phyloP scores from a whole-genome alignment of 202 grass and related monocot genomes.

The Sporobolus alterniflorus region DNA sequence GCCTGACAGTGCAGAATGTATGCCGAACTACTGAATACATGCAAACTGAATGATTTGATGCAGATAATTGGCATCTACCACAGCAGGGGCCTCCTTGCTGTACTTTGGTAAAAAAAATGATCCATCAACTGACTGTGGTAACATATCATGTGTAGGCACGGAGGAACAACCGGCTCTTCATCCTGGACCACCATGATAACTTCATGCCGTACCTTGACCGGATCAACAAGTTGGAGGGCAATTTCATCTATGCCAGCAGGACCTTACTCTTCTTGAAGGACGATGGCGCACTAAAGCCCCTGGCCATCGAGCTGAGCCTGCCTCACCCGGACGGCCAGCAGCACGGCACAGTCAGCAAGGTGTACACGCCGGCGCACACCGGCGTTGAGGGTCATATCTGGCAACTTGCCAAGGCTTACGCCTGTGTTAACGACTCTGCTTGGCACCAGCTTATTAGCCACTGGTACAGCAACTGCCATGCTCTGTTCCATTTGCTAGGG shows the following conservation, averaged over 20 bases:
- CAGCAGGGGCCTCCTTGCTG: too few relatives aligned
- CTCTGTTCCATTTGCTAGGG: background rate
- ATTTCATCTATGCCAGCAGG: constrained; percentile 78
- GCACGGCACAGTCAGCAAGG: too few relatives aligned
- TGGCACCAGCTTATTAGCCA: constrained; percentile 92
- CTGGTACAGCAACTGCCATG: constrained; percentile 43
- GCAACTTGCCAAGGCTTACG: constrained; percentile 55
- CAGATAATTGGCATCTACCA: background rate
- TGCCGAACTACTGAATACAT: too few relatives aligned
- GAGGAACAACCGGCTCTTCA: constrained; percentile 67
- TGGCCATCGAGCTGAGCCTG: constrained; percentile 86
- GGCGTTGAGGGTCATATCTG: constrained; percentile 40
- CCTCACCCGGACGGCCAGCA: constrained; percentile 46
- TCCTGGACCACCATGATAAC: constrained; percentile 87
- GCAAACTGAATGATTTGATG: background rate
- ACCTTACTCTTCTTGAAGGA: constrained; percentile 71
- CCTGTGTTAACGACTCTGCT: constrained; percentile 52
- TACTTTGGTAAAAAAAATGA: too few relatives aligned
- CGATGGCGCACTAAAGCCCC: constrained; percentile 78
- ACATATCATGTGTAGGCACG: constrained; percentile 55
- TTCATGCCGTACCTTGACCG: constrained; percentile 77
- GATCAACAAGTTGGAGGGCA: constrained; percentile 59
- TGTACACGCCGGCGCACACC: constrained; percentile 42
- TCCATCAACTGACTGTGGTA: background rate
- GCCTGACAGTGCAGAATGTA: too few relatives aligned